Evolutionary conservation across 768 basidiomycete species (phyloP), one percentile per base, ranked within the genome.

Genomic region (Tulasnella sp.): DNA sequence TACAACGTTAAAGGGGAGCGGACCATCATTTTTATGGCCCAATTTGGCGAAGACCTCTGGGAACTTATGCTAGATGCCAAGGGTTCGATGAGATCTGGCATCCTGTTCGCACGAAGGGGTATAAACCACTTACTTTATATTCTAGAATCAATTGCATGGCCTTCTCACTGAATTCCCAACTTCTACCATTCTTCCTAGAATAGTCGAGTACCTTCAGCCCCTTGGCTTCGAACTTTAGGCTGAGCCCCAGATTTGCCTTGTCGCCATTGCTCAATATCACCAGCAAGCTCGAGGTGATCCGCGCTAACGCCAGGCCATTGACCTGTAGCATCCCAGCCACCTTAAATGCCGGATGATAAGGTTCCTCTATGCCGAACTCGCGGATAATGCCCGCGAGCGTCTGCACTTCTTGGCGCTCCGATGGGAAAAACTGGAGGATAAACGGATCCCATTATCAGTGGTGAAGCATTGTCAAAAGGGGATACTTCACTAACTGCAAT

Each of bases 221-320:
- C 72, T 96, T 98, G 11, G 82, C 88, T 68, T 99, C 96, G 63
- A 96, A 99, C 70, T 99, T 99, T 65, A 99, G 79, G 69, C 88
- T 90, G 43, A 99, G 78, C 2, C 96, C 96, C 29, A 98, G 73
- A 68, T 99, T 98, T 58, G 78, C 80, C 74, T 96, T 97, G 60
- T 80, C 77, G 8, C 79, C 79, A 66, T 90, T 90, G 0, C 79
- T 74, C 0, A 80, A 80, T 59, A 90, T 70, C 43, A 97, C 88
- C 83, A 97, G 84, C 68, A 97, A 84, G 68, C 88, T 95, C 10
- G 95, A 94, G 0, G 91, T 89, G 65, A 99, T 89, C 71, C 84
- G 88, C 10, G 93, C 86, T 13, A 99, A 71, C 1, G 88, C 88
- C 30, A 89, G 80, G 1, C 83, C 79, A 4, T 86, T 83, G 13